Base-by-base conservation (phyloP, 257 asterid genomes). In the Leonotis leonurus region DNA sequence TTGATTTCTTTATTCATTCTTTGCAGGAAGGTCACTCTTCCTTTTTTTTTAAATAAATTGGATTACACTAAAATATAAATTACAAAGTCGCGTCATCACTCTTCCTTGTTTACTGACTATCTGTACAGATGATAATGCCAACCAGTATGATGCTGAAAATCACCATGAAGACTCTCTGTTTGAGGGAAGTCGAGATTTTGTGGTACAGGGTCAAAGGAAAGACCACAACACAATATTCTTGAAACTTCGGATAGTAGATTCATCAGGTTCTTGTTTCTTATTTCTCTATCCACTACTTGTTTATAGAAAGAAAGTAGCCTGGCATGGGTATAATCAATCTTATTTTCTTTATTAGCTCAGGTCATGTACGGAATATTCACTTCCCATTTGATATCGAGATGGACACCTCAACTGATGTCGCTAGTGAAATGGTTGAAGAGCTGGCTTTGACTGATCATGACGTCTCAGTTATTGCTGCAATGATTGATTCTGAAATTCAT, bases 391-490 rank as follows among this genome's bases (percentile, higher is more conserved):
- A 85, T 77, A 88, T 87, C 22, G 87, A 83, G 76, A 86, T 65
- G 66, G 99, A 93, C 66, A 93, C 99, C 22, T 80, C 97, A n/a
- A 89, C 75, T 39, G 88, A 81, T 36, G 99, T 93, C 54, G 99
- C 99, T 59, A 78, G 96, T 65, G 99, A 93, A 78, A 93, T 93
- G 99, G 99, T 93, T 26, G 92, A 87, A 77, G 97, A 93, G 83
- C 88, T 93, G 46, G 87, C 81, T 75, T 73, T 89, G 68, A 82
- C 99, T 0, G 96, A 93, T 71, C 95, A 93, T 30, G 99, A 93
- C 65, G 96, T 89, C 64, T 73, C 96, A 7, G 82, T 88, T 50
- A 78, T 93, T 60, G 94, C 90, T 49, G 92, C 73, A 49, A 93
- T 87, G 97, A 93, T 93, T 12, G 91, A 87, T 64, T 68, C 94